These are phyloP conservation scores for Ophioceras dolichostomum DNA, from an alignment of 2,329 filamentous ascomycete species.

Conservation along the genomic window DNA sequence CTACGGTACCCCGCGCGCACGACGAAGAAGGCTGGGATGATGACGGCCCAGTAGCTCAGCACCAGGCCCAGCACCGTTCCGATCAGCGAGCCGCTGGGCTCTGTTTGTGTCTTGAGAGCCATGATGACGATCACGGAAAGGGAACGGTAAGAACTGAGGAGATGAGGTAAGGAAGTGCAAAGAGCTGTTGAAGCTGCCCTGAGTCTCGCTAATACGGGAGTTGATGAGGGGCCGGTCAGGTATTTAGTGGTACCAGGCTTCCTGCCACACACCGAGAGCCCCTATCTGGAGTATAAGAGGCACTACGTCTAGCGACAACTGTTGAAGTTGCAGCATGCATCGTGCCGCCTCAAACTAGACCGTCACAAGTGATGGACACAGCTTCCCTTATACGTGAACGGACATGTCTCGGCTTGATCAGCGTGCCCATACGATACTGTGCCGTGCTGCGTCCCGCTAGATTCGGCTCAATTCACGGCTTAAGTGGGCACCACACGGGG, in stretches of 20 bases:
- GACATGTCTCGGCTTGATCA: neutral
- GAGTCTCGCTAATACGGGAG: no score
- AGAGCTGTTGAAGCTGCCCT: no score
- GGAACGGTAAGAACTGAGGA: neutral
- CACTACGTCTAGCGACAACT: no score
- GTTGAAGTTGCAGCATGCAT: conserved; percentile 3
- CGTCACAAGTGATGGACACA: neutral
- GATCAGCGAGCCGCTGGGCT: conserved; percentile 11
- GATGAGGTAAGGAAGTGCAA: neutral
- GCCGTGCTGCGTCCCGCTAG: neutral
- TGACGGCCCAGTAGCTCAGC: conserved; percentile 15
- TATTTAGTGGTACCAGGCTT: no score
- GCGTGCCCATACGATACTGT: neutral
- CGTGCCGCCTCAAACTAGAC: no score
- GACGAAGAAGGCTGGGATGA: conserved; percentile 14
- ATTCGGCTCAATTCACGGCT: neutral
- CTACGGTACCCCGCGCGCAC: conserved; percentile 15
- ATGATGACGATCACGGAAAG: no score
- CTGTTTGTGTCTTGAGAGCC: conserved; percentile 3
- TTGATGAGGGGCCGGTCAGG: no score
- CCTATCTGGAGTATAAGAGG: no score
- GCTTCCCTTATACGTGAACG: neutral
- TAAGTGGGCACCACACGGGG: neutral
- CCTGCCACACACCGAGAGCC: no score
- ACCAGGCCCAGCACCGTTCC: conserved; percentile 9